These are phyloP conservation scores for Pythium scleroteichum DNA, from an alignment of 352 stramenopile genomes.

Conservation along the genomic window DNA sequence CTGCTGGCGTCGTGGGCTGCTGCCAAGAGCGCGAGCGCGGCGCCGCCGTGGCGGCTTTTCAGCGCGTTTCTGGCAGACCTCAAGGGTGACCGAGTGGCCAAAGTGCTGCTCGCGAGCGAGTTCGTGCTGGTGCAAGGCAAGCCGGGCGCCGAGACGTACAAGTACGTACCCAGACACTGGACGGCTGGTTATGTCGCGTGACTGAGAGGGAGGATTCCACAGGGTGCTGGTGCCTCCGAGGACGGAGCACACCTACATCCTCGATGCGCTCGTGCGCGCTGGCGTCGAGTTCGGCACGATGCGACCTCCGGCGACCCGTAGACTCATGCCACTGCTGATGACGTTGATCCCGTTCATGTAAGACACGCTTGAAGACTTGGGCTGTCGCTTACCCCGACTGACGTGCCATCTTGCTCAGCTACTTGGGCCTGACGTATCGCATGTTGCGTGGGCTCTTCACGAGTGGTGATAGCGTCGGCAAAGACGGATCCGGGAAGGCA, in stretches of 20 bases:
- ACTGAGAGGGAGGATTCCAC: not conserved
- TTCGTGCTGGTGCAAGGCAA: conserved; percentile 60
- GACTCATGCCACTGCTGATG: conserved; percentile 56
- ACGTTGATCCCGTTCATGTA: conserved; percentile 77
- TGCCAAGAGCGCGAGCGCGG: conserved; percentile 14
- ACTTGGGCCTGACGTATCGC: conserved; percentile 82
- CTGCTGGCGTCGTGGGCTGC: conserved; percentile 28
- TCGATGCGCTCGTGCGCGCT: conserved; percentile 58
- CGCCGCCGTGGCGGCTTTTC: conserved; percentile 61
- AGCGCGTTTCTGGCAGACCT: conserved; percentile 68
- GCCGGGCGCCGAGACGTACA: conserved; percentile 47
- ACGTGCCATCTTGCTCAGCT: conserved; percentile 32
- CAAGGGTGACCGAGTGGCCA: conserved; percentile 41
- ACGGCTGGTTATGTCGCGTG: not conserved
- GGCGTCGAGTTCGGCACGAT: conserved; percentile 75
- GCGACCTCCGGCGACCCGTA: conserved; percentile 42
- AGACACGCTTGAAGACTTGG: conserved; percentile 1
- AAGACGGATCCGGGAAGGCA: conserved; percentile 64
- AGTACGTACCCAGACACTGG: no score
- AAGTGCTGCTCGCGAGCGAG: conserved; percentile 63
- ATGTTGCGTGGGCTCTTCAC: conserved; percentile 77
- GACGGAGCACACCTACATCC: conserved; percentile 70
- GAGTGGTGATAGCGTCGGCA: conserved; percentile 49
- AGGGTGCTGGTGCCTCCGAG: conserved; percentile 74
- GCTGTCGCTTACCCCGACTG: not conserved